Evolutionary conservation across 2,329 filamentous ascomycete genomes (phyloP).

Genomic region (Cladosporium sp.): DNA sequence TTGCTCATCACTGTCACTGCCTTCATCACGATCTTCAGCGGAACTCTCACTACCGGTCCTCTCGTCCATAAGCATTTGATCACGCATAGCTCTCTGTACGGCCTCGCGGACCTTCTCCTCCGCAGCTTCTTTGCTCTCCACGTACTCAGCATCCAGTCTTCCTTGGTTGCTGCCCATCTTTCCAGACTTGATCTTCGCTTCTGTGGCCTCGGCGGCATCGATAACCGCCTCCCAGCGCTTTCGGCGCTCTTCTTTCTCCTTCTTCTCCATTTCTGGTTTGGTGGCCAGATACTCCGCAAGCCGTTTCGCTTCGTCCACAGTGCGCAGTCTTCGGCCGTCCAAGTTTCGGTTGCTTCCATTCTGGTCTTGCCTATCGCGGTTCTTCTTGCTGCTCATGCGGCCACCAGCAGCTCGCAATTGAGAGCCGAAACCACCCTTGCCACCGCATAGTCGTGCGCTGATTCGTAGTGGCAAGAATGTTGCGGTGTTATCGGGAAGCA

Average conservation of each 20-base stretch:
- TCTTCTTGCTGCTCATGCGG: conserved; percentile 96
- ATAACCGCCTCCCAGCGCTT: conserved; percentile 88
- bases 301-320: conserved; percentile 92
- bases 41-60: conserved; percentile 44
- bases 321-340: conserved; percentile 84
- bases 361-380: conserved; percentile 70
- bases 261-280: conserved; percentile 95
- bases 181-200: conserved; percentile 79
- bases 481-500: conserved; percentile 54
- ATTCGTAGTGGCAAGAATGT: conserved; percentile 82
- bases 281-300: conserved; percentile 92
- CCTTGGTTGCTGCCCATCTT: conserved; percentile 58
- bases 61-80: conserved; percentile 54
- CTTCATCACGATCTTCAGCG: conserved; percentile 46
- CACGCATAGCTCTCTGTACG: conserved; percentile 68
- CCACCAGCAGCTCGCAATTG: conserved; percentile 95
- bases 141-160: conserved; percentile 82
- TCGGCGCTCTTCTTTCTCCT: conserved; percentile 82
- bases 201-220: conserved; percentile 75
- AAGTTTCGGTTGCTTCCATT: conserved; percentile 91
- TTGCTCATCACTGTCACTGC: conserved; percentile 34
- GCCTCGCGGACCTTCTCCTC: conserved; percentile 79
- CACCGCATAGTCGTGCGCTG: conserved; percentile 76
- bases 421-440: conserved; percentile 96
- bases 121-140: conserved; percentile 90